A percentile compares a stretch with the other conserved stretches of the same genome.
These are phyloP conservation scores for Fusarium sp. DNA, from an alignment of 2,329 filamentous ascomycete species.

Conservation along the genomic window DNA sequence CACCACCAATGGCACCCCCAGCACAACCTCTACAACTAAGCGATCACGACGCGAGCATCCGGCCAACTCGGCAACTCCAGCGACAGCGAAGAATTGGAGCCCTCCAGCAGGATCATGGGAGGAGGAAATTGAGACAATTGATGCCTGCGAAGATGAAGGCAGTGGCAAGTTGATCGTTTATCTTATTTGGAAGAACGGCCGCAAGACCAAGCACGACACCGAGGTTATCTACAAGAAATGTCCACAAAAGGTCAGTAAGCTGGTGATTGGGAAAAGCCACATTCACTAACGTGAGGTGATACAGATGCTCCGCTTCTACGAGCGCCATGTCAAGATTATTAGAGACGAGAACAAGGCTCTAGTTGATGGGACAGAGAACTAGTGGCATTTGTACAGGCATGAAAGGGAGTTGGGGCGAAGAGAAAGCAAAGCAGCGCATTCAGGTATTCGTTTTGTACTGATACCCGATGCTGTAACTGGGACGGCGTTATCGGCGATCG, in stretches of 20 bases:
- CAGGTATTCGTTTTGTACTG: background rate
- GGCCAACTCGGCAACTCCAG: constrained; percentile 60
- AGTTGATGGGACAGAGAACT: constrained; percentile 30
- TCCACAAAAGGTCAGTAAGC: constrained; percentile 75
- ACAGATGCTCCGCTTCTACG: constrained; percentile 71
- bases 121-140: constrained; percentile 75
- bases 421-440: background rate
- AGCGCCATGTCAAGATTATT: constrained; percentile 67
- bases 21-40: constrained; percentile 54
- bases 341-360: constrained; percentile 50
- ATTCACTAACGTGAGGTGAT: constrained; percentile 6
- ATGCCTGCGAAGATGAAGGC: constrained; percentile 76
- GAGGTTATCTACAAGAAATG: constrained; percentile 78
- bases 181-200: constrained; percentile 78
- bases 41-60: constrained; percentile 63
- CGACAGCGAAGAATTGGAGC: constrained; percentile 65
- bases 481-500: constrained; percentile 27
- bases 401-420: background rate
- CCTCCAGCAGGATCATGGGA: constrained; percentile 83
- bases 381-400: background rate
- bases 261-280: background rate
- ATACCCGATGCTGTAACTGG: background rate
- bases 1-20: constrained; percentile 53
- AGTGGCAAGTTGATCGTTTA: constrained; percentile 72
- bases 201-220: constrained; percentile 80